Base-by-base conservation (phyloP, 2,329 filamentous ascomycete species). In the Alternaria consortialis region DNA sequence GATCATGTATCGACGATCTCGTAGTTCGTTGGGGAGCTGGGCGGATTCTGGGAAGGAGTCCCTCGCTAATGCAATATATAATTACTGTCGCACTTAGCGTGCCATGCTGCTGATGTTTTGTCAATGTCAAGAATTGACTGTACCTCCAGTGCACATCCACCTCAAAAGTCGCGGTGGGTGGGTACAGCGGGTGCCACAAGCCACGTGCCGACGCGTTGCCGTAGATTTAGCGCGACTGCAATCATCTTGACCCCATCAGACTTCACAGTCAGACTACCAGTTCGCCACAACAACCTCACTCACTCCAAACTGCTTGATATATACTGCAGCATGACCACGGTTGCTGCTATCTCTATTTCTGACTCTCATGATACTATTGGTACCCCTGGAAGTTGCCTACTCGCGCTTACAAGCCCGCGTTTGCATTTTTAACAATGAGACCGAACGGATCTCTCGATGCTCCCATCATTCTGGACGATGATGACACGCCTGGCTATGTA, bases 191-290 rank as follows among this genome's bases (percentile, higher is more conserved):
- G 53, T 56, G 36, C 15, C 44, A 31, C 15, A 50, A 37, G 37
- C 47, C 58, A 60, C 58, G 58, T 60, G 58, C 54, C 47, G 40
- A 60, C 58, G 58, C 40, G 58, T 34, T 53, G 39, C 40, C 47
- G 27, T 48, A 40, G 36, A 13, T 29, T 56, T 57, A 60, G 47
- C 57, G 57, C 46, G 57, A 51, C 46, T n/a, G 46, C 5, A 5
- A 25, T 25, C 15, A 25, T 17, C 6, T 50, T 40, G 5, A n/a
- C 32, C 32, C 12, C 23, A 11, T 25, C 37, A 46, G 15, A 32
- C 53, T 36, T 27, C 46, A 46, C 8, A 47, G 36, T 29, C 43
- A 34, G 29, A 48, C 29, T 34, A 29, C 31, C 56, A 32, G n/a
- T 23, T 27, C 29, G 17, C 37, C n/a, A 15, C 37, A 34, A 25